These are phyloP conservation scores for Buddleja alternifolia DNA, from an alignment of 257 asterid genomes.

Conservation along the genomic window DNA sequence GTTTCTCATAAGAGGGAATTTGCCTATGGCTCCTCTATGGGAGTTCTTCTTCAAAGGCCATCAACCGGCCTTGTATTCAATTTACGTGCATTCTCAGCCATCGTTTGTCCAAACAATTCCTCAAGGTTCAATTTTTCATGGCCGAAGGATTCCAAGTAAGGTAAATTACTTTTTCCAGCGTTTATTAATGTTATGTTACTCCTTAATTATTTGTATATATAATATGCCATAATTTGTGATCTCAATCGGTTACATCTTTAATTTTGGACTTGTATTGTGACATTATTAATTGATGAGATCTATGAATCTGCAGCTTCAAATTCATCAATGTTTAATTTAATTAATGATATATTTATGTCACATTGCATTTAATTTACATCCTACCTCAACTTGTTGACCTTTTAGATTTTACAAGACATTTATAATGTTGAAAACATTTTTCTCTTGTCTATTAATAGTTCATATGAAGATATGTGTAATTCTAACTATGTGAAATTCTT, in stretches of 20 bases:
- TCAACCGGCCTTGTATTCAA: conserved; percentile 51
- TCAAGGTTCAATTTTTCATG: conserved; percentile 56
- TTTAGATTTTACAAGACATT: background rate
- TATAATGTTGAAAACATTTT: too few species aligned
- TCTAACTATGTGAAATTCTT: too few species aligned
- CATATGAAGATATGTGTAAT: background rate
- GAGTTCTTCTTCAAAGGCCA: conserved; percentile 67
- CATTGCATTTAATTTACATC: background rate
- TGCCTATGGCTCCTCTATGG: conserved; percentile 84
- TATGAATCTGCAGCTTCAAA: conserved; percentile 1
- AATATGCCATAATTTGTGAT: background rate
- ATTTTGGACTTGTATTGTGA: too few species aligned
- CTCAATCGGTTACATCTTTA: background rate
- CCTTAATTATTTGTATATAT: too few species aligned
- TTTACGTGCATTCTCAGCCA: conserved; percentile 73
- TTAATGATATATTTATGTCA: background rate
- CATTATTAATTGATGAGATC: too few species aligned
- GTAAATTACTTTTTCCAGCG: conserved; percentile 33
- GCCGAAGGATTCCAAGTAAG: conserved; percentile 73
- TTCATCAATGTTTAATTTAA: background rate
- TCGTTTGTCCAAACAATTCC: conserved; percentile 45
- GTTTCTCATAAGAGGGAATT: conserved; percentile 61
- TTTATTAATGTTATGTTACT: too few species aligned
- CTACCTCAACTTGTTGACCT: background rate
- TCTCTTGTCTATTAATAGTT: too few species aligned